Conservation (phyloP, 169 alveolate species). For the Theileria sp. region DNA sequence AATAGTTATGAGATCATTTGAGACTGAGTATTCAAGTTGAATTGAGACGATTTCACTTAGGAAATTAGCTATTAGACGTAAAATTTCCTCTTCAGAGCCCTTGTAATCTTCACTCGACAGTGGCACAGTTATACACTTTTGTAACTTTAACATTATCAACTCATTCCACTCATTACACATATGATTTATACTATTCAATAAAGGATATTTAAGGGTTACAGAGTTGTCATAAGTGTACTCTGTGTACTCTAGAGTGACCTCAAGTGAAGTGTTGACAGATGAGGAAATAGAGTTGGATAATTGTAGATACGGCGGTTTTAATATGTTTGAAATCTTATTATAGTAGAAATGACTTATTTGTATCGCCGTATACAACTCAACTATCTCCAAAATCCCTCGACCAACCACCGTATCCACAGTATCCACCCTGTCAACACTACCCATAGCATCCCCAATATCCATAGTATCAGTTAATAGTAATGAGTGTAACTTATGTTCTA, state of each 20-base stretch:
- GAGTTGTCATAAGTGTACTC: no score
- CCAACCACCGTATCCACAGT: no score
- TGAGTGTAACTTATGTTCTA: not conserved
- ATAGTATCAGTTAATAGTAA: not conserved
- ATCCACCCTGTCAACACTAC: no score
- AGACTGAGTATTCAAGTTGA: slow-evolving; percentile 16
- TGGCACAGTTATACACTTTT: not conserved
- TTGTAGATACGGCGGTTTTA: not conserved
- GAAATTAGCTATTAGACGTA: not conserved
- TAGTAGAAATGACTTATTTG: slow-evolving; percentile 8
- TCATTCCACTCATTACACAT: slow-evolving; percentile 9
- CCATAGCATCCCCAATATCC: no score
- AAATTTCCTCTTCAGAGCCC: not conserved
- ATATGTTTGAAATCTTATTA: not conserved
- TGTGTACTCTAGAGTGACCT: not conserved
- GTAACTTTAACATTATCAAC: not conserved
- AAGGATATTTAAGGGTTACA: not conserved
- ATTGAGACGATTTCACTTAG: slow-evolving; percentile 3
- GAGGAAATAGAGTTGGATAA: not conserved
- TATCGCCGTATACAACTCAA: slow-evolving; percentile 5
- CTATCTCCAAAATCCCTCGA: not conserved
- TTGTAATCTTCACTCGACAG: not conserved
- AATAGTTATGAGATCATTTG: not conserved
- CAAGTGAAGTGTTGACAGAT: not conserved
- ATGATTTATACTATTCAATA: not conserved